Base-by-base conservation (phyloP, 768 basidiomycete genomes). In the Cystofilobasidium ferigula region DNA sequence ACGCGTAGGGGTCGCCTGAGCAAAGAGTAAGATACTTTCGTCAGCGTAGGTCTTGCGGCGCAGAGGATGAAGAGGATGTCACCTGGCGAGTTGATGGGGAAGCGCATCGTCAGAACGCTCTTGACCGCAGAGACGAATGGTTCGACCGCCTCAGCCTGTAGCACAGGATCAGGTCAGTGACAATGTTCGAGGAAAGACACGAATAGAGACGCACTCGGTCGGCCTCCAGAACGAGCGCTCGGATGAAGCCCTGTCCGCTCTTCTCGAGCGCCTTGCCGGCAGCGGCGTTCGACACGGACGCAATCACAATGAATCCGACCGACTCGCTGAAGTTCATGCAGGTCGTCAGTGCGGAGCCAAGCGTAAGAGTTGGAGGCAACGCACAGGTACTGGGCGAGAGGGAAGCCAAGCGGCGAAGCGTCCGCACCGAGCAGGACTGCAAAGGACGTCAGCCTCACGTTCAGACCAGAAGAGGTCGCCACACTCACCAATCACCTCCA, bases 381-480 rank as follows among this genome's bases (percentile, higher is more conserved):
- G 24, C 13, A 64, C 65, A 67, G 60, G 38, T 61, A 61, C 24
- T 40, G 58, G 2, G 59, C 65, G 20, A 67, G 60, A 22, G 65
- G 65, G 42, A 42, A 61, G 9, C 65, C 65, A 20, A 67, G 65
- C 8, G 58, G 59, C 28, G 65, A 35, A 8, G 65, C 51, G 36
- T 67, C 65, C 20, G 59, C 65, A 5, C 65, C 65, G 48, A 67
- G 60, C 30, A 67, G 51, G n/a, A 67, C 51, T 64, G 56, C 13
- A n/a, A 3, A 30, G 54, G 42, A 26, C 30, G 36, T 12, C 28
- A 22, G 22, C 8, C 3, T 34, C 28, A n/a, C 4, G 8, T 38
- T 16, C 22, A 14, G 6, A 32, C 5, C 24, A 10, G 40, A 8
- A 28, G 34, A 59, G 57, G 57, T 32, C 22, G 14, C 20, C 22